Evolutionary conservation across 148 eudicot species (phyloP), one percentile per base, ranked within the genome.

Genomic region (Oxyria digyna): DNA sequence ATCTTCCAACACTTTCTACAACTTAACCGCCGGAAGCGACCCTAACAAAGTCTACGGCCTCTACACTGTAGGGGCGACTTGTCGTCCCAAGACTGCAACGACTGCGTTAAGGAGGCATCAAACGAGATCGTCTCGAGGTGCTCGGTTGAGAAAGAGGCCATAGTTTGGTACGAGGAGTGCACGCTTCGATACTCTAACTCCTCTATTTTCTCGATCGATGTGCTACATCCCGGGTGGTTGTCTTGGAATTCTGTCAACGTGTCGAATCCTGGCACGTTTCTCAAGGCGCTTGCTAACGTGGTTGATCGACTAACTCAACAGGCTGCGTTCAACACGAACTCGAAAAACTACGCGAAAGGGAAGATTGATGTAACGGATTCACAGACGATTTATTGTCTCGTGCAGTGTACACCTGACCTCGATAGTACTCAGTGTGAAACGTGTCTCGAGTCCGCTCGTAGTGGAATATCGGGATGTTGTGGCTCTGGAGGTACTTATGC

Each of bases 341-440:
- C 38, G 0, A 37, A 33, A 23, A 37, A 37, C 13, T 37, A 38
- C 26, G 67, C 67, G 4, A 32, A 32, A 21, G 67, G 67, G 13
- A 38, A 8, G 4, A 17, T 32, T 14, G 4, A 18, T 12, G 67
- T 63, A 4, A 32, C 67, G 20, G 42, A 13, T 31, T 63, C 24
- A 1, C 67, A 63, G 42, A 63, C 67, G 23, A 37, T 63, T 18
- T 63, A 63, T 33, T 31, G 67, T 37, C 29, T 63, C 2, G 67
- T 32, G 67, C 67, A 63, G 67, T 63, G 67, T 63, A 63, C 41
- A 0, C 67, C 67, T 15, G 67, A 63, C 24, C 42, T 37, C 8
- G 7, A 32, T 37, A 37, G 67, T 15, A 32, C 41, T 2, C 38
- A 31, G 42, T 63, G 67, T 13, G 2, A 33, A 0, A 6, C 6